Evolutionary conservation across 768 basidiomycete species (phyloP).

Genomic region (Hirschioporus abietinus): DNA sequence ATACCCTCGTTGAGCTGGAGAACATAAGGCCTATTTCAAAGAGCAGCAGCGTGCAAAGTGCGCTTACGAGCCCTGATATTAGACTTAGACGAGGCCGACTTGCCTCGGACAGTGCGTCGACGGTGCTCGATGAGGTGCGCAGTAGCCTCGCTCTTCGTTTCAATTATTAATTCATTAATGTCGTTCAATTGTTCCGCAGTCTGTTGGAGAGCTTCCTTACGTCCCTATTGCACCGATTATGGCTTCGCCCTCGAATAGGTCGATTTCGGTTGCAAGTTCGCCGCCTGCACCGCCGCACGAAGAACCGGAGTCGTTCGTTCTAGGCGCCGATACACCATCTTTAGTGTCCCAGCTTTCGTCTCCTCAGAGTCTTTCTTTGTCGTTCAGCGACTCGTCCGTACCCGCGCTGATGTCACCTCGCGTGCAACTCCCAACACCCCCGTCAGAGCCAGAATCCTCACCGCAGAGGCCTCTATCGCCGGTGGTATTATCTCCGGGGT

Average conservation of each 20-base stretch:
- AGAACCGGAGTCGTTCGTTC: neutral
- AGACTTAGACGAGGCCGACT: neutral
- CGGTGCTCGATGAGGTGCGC: neutral
- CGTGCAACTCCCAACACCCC: neutral
- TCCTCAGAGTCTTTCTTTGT: neutral
- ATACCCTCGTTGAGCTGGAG: neutral
- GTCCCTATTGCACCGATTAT: neutral
- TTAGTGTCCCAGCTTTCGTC: neutral
- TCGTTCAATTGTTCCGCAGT: neutral
- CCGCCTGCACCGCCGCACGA: neutral
- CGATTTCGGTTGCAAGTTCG: neutral
- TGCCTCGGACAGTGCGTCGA: neutral
- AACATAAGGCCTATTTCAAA: neutral
- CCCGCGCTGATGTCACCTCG: neutral
- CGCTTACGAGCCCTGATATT: neutral
- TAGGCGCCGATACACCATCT: neutral
- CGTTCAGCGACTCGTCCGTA: neutral
- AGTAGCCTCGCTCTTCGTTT: neutral
- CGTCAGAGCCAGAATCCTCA: neutral
- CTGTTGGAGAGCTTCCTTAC: neutral
- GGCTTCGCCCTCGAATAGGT: neutral
- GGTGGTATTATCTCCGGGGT: neutral
- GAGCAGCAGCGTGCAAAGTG: neutral
- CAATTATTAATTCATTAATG: neutral
- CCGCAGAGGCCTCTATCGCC: neutral